phyloP scores from a whole-genome alignment of 371 early-diverging fungal genomes.

The Lichtheimia ornata region DNA sequence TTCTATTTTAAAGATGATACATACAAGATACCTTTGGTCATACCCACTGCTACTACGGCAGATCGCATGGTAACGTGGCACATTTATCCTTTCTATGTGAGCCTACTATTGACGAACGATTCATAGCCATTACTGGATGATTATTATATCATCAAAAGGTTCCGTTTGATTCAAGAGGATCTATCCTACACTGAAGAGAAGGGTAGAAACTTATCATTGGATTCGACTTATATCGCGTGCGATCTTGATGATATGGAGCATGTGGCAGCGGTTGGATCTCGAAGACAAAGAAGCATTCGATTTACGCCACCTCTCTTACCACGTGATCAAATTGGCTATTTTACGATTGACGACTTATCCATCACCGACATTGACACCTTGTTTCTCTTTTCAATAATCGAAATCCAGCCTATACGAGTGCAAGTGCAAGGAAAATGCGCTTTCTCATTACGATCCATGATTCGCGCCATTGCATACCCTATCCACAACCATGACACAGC shows the following conservation, averaged over 20 bases:
- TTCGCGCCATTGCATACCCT: too few relatives aligned
- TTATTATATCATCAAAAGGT: constrained; percentile 13
- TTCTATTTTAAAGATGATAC: constrained; percentile 14
- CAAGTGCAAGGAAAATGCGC: background rate
- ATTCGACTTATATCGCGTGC: constrained; percentile 15
- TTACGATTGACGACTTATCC: background rate
- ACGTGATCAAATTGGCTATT: background rate
- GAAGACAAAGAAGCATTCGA: background rate
- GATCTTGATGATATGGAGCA: constrained; percentile 5
- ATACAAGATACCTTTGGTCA: constrained; percentile 7
- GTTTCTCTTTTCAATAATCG: background rate
- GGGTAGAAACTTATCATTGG: background rate
- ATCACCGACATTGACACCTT: background rate
- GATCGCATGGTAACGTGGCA: background rate
- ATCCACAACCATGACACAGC: too few relatives aligned
- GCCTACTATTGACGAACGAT: background rate
- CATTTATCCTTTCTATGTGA: background rate
- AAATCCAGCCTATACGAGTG: background rate
- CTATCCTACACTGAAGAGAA: constrained; percentile 12
- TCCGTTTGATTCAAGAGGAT: constrained; percentile 16
- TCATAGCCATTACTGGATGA: constrained; percentile 6
- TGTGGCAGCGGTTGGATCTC: constrained; percentile 1
- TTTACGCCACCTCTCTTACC: background rate
- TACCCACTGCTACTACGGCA: background rate
- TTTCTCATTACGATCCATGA: too few relatives aligned